Base-by-base conservation (phyloP, 805 yeast species). In the Cyberlindnera galapagoensis region DNA sequence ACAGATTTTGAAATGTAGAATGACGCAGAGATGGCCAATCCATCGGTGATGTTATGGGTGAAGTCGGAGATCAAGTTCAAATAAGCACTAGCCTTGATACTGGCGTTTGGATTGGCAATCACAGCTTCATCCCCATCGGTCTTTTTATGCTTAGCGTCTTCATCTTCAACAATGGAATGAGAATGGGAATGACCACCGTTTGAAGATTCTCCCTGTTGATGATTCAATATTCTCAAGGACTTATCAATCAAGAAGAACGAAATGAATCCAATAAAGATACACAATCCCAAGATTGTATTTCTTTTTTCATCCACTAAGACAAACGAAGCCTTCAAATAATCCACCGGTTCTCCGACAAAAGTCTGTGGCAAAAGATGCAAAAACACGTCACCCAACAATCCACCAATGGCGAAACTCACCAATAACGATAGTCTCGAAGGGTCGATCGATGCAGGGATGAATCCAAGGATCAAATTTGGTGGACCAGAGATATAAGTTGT, bases 391-490 rank as follows among this genome's bases (percentile, higher is more conserved):
- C 90, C 90, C 21, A 82, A 56, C 23, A 82, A 59, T 1, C 88
- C 83, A 27, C 92, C 92, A 29, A 76, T 69, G 10, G 90, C 88
- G 58, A 82, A 80, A 27, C 84, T 64, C 2, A 80, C 83, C 34
- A 81, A 54, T 17, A 71, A 50, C 8, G 74, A 62, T 22, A 79
- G 56, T 20, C 65, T 57, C 3, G 69, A 54, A 1, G 77, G 74
- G 29, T 68, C 59, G 28, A 77, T 73, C 18, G 65, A 54, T 1
- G 77, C 66, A 6, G 86, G 85, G 21, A 77, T 66, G 42, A 71
- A 51, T 0, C 71, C 70, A 15, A 79, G 55, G 12, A 76, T 53
- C 24, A 76, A 46, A 43, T 71, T 74, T 22, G 88, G 85, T 6
- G 80, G 73, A 1, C 81, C 73, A 8, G 81, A 74, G 26, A 80